phyloP scores from a whole-genome alignment of 2,329 filamentous ascomycete genomes.

The Cercospora sesami region DNA sequence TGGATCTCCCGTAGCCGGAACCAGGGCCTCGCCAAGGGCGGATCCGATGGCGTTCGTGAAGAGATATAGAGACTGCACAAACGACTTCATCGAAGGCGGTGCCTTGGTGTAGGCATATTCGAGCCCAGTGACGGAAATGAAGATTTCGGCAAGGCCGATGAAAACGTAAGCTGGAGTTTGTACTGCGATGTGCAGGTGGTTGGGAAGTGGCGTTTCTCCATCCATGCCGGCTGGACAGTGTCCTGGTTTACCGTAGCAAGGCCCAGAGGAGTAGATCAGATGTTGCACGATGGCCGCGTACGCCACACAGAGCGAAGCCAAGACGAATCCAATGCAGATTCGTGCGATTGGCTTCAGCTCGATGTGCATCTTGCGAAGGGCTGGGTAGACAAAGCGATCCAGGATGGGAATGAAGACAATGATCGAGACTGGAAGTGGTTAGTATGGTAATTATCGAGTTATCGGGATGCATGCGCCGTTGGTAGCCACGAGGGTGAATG shows the following conservation, averaged over 20 bases:
- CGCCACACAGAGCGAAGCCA: conserved; percentile 55
- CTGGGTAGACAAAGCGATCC: conserved; percentile 49
- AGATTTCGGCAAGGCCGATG: conserved; percentile 49
- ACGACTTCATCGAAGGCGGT: conserved; percentile 50
- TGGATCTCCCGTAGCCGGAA: conserved; percentile 62
- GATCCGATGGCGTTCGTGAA: conserved; percentile 61
- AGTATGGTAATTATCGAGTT: neutral
- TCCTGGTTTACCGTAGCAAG: conserved; percentile 52
- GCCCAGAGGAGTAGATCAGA: conserved; percentile 55
- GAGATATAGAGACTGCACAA: conserved; percentile 58
- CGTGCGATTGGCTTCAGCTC: conserved; percentile 53
- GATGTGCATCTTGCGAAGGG: conserved; percentile 45
- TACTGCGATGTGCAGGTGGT: conserved; percentile 48
- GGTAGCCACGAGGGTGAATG: neutral
- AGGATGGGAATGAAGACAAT: conserved; percentile 50
- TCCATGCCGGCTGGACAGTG: conserved; percentile 41
- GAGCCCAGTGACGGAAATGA: conserved; percentile 50
- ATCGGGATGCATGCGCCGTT: neutral
- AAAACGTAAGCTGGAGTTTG: conserved; percentile 50
- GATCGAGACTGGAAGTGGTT: conserved; percentile 38
- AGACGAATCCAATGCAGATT: conserved; percentile 55
- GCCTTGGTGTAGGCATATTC: conserved; percentile 52
- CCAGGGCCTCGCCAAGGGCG: conserved; percentile 62
- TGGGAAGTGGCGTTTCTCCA: conserved; percentile 39
- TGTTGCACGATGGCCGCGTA: conserved; percentile 61